Evolutionary conservation across 148 eudicot genomes (phyloP).

Genomic region (Spergularia marina): DNA sequence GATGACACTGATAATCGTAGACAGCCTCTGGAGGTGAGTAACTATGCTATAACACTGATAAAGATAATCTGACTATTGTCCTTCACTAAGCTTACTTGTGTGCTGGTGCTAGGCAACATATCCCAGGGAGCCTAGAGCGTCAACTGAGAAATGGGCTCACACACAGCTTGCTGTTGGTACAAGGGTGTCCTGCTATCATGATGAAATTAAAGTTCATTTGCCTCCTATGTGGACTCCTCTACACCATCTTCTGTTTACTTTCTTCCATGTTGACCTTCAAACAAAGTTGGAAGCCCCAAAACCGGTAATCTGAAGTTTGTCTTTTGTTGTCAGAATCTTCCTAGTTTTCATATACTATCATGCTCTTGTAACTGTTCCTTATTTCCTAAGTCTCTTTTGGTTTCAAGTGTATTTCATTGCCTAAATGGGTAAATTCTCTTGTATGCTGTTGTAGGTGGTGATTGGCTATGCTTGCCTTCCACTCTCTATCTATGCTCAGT

Average conservation of each 20-base stretch:
- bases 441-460: constrained; percentile 60
- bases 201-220: constrained; percentile 89
- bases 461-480: constrained; percentile 91
- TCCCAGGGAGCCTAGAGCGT: constrained; percentile 80
- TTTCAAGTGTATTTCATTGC: constrained; percentile 10
- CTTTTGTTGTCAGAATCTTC: background rate
- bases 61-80: background rate
- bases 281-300: constrained; percentile 96
- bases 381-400: constrained; percentile 8
- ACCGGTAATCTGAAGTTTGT: constrained; percentile 51
- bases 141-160: constrained; percentile 76
- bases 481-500: constrained; percentile 86
- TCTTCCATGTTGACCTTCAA: constrained; percentile 96
- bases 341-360: background rate
- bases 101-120: constrained; percentile 60
- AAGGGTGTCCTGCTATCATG: constrained; percentile 93
- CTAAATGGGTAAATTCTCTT: constrained; percentile 11
- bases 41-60: background rate
- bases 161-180: constrained; percentile 94
- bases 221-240: constrained; percentile 87
- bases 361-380: background rate
- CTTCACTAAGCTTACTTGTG: constrained; percentile 10
- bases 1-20: constrained; percentile 87
- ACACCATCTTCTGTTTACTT: constrained; percentile 95
- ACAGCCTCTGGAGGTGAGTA: constrained; percentile 81